Base-by-base conservation (phyloP, 2,329 filamentous ascomycete genomes). In the Pezicula neosporulosa region DNA sequence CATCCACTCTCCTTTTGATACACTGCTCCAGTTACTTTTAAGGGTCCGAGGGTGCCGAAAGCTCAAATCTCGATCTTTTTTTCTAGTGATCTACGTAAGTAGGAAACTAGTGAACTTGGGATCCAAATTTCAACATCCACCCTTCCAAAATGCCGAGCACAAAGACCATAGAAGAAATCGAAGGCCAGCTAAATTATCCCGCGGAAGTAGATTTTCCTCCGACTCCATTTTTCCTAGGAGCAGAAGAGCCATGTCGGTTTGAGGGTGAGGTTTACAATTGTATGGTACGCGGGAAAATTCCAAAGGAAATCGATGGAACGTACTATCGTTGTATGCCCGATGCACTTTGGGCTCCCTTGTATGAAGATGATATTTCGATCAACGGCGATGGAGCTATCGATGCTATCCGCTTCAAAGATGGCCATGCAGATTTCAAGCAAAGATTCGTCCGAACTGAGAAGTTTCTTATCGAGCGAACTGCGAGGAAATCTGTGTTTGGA, bases 291-390 rank as follows among this genome's bases (percentile, higher is more conserved):
- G 70, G 70, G 6, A 57, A 55, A 4, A 71, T 72, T 19, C 71
- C 70, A 4, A 63, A 62, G 47, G 68, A 72, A 24, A 70, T 73
- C 39, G 66, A 72, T 47, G 71, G 71, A 1, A 72, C 71, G 1
- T 73, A 70, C 54, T 73, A 70, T 53, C 66, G 71, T 16, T 57
- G 71, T 24, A 69, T 71, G 50, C 69, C 69, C 2, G 70, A 73
- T 49, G 70, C 74, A 56, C 70, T 72, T 24, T 81, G 76, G 60
- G 77, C 76, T 19, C 79, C 74, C 3, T 60, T 75, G 2, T 80
- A 73, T 56, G 77, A 77, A 57, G 74, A 77, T 56, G 78, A 82
- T 53, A 72, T 48, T 10, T 37, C n/a, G 21, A 44, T 52, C 49
- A 64, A 67, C 54, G 65, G 62, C 44, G 67, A 71, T 51, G 72